Conservation (phyloP, 305 asterid species). For the Fraxinus paxiana region DNA sequence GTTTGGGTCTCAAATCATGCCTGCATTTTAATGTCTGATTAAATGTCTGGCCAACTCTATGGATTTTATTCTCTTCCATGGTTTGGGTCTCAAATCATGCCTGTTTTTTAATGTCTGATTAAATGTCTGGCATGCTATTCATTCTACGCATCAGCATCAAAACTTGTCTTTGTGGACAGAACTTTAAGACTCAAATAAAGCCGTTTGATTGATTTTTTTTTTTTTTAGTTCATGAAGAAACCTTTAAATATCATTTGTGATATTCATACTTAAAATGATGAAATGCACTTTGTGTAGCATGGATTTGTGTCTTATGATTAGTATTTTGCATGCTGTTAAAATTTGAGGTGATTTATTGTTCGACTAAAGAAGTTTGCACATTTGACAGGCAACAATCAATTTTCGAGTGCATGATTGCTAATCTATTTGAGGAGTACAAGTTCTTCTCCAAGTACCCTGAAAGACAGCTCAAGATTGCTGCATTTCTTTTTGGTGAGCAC, state of each 20-base stretch:
- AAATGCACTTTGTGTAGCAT: background rate
- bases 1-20: constrained; percentile 1
- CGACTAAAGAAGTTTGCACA: constrained; percentile 9
- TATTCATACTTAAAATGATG: constrained; percentile 5
- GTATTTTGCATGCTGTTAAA: background rate
- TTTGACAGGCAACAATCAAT: constrained; percentile 68
- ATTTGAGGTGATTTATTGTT: background rate
- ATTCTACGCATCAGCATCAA: background rate
- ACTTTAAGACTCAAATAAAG: background rate
- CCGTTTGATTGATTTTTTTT: background rate
- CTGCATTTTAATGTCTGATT: background rate
- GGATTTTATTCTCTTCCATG: background rate
- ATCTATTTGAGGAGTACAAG: constrained; percentile 87
- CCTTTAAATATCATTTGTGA: background rate
- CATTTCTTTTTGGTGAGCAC: constrained; percentile 78
- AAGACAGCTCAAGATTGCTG: constrained; percentile 77
- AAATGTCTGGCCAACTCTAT: background rate
- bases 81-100: constrained; percentile 1
- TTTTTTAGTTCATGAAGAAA: background rate
- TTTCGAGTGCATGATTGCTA: constrained; percentile 84
- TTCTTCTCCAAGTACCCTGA: constrained; percentile 86
- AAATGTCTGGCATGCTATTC: background rate
- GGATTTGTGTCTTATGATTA: background rate
- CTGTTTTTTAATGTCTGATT: background rate
- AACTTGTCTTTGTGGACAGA: background rate